A percentile compares a stretch with the other conserved stretches of the same genome.
Evolutionary conservation across 257 asterid genomes (phyloP).

Genomic region (Forsythia suspensa): DNA sequence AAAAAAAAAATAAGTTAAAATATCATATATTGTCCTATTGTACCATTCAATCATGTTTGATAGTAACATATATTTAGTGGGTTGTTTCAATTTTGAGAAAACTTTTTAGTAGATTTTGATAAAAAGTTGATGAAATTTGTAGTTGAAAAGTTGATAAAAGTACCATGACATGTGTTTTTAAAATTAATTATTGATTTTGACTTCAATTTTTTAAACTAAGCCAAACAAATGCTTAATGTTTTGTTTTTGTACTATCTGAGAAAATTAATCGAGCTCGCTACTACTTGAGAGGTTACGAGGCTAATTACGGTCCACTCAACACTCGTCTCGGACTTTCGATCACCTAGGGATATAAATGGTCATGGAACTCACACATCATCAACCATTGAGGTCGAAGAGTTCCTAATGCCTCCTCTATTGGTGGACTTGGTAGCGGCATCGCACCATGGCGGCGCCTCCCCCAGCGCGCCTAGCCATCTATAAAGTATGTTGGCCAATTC

Average conservation of each 20-base stretch:
- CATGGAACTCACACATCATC: slow-evolving; percentile 54
- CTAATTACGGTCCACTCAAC: slow-evolving; percentile 26
- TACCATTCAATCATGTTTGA: too few species aligned
- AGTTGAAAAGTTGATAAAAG: too few species aligned
- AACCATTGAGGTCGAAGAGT: slow-evolving; percentile 43
- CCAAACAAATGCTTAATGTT: too few species aligned
- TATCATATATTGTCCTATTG: too few species aligned
- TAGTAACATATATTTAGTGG: too few species aligned
- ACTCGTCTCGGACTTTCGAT: slow-evolving; percentile 27
- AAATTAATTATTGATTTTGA: too few species aligned
- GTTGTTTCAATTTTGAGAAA: too few species aligned
- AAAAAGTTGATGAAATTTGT: too few species aligned
- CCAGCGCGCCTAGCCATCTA: slow-evolving; percentile 39
- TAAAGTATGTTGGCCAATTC: slow-evolving; percentile 46
- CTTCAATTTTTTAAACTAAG: too few species aligned
- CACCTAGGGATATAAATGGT: slow-evolving; percentile 39
- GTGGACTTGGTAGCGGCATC: slow-evolving; percentile 41
- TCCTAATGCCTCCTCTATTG: slow-evolving; percentile 30
- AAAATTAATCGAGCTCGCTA: slow-evolving; percentile 50
- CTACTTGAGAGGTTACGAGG: slow-evolving; percentile 40
- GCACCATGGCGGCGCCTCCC: slow-evolving; percentile 53
- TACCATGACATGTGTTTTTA: too few species aligned
- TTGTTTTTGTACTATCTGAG: slow-evolving; percentile 1
- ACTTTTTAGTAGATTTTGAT: too few species aligned
- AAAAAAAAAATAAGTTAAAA: background rate